These are phyloP conservation scores for Suillus plorans DNA, from an alignment of 768 basidiomycete species.

Conservation along the genomic window DNA sequence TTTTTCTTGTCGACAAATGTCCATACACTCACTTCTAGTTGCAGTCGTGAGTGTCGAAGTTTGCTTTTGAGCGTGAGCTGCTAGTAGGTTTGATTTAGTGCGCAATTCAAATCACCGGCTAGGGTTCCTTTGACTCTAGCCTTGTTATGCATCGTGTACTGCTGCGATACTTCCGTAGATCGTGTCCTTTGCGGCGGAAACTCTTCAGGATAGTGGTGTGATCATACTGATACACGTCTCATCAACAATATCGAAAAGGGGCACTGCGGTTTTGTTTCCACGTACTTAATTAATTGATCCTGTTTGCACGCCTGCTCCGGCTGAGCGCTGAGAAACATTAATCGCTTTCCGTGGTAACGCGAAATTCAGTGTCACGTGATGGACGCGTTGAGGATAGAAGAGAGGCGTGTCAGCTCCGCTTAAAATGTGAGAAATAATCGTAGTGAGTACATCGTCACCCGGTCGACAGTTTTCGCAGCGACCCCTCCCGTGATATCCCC, in stretches of 20 bases:
- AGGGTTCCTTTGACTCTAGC: not conserved
- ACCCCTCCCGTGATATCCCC: constrained; percentile 29
- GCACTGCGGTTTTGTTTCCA: not conserved
- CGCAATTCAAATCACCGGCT: not conserved
- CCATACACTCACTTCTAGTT: not conserved
- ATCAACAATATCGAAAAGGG: not conserved
- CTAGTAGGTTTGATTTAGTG: not conserved
- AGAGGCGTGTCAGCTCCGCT: constrained; percentile 43
- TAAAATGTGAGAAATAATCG: constrained; percentile 36
- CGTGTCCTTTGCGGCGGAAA: not conserved
- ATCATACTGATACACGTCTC: not conserved
- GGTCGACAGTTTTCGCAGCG: constrained; percentile 16
- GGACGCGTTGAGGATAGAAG: constrained; percentile 29
- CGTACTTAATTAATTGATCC: not conserved
- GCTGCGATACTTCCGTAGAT: not conserved
- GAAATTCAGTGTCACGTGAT: constrained; percentile 36
- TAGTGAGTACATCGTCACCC: constrained; percentile 5
- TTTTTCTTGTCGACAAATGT: not conserved
- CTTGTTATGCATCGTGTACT: not conserved
- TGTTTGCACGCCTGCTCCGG: not conserved
- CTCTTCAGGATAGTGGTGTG: not conserved
- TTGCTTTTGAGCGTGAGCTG: not conserved
- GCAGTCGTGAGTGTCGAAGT: not conserved
- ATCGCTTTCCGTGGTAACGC: not conserved
- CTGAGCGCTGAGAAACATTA: not conserved